Conservation (phyloP, 345 rosid genomes). For the Barbarea vulgaris region DNA sequence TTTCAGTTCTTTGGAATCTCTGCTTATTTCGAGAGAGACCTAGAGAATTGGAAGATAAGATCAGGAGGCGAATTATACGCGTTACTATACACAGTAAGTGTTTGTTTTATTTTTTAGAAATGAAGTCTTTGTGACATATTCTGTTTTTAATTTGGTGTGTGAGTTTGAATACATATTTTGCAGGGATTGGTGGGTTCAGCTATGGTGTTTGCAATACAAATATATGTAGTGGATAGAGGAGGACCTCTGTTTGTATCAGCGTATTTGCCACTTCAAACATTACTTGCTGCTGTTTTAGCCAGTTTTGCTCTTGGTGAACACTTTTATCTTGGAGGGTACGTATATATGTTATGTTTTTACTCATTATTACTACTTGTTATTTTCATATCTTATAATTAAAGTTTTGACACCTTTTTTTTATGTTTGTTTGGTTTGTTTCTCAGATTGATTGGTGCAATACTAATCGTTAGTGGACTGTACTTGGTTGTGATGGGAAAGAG, state of each 20-base stretch:
- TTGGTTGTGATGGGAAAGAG: constrained; percentile 65
- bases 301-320: constrained; percentile 61
- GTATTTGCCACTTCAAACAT: constrained; percentile 61
- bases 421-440: constrained; percentile 14
- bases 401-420: not conserved
- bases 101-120: not conserved
- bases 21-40: constrained; percentile 58
- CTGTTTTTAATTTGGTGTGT: not conserved
- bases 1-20: constrained; percentile 66
- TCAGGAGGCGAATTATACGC: constrained; percentile 55
- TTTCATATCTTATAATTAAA: not conserved
- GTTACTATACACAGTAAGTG: constrained; percentile 64
- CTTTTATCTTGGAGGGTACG: constrained; percentile 67
- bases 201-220: constrained; percentile 64
- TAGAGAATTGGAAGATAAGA: constrained; percentile 56
- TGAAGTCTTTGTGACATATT: not conserved
- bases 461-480: constrained; percentile 60
- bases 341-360: not conserved
- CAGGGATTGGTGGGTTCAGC: constrained; percentile 64
- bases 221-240: constrained; percentile 62
- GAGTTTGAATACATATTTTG: constrained; percentile 5
- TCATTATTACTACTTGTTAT: not conserved
- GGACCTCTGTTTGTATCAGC: constrained; percentile 73
- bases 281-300: constrained; percentile 63
- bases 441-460: constrained; percentile 61